Evolutionary conservation across 2,329 filamentous ascomycete genomes (phyloP).

Genomic region (Colletotrichum euphorbiae): DNA sequence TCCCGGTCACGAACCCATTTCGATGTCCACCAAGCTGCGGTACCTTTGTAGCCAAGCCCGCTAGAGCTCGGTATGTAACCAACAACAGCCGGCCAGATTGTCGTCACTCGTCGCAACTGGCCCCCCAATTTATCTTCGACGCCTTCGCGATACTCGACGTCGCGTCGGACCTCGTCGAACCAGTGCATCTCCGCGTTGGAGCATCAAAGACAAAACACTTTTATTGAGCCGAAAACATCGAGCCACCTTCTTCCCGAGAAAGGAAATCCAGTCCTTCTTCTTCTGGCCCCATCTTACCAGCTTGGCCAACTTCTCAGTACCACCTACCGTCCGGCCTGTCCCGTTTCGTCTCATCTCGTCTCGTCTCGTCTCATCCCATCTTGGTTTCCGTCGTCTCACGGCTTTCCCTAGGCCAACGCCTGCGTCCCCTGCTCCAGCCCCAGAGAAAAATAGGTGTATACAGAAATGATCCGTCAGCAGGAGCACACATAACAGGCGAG

Average conservation of each 20-base stretch:
- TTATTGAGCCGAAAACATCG: no score
- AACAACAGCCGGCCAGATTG: conserved; percentile 16
- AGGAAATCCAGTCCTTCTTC: background rate
- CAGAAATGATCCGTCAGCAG: background rate
- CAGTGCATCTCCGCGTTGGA: no score
- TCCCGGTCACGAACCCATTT: conserved; percentile 15
- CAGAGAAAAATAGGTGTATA: no score
- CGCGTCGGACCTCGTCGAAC: no score
- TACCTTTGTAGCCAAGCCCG: conserved; percentile 19
- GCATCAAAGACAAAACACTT: no score
- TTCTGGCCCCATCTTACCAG: background rate
- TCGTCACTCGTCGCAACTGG: conserved; percentile 3
- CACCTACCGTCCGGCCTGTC: conserved; percentile 21
- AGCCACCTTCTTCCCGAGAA: background rate
- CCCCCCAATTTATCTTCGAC: no score
- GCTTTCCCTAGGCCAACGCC: conserved; percentile 17
- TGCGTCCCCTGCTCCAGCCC: conserved; percentile 16
- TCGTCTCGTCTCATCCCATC: conserved; percentile 35
- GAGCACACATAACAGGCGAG: background rate
- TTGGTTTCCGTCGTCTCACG: conserved; percentile 30
- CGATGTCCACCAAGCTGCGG: conserved; percentile 10
- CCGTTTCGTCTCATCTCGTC: conserved; percentile 33
- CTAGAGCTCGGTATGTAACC: background rate
- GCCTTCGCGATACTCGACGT: no score
- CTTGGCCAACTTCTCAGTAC: conserved; percentile 5